Evolutionary conservation across 345 rosid species (phyloP), one percentile per base, ranked within the genome.

Genomic region (Odontarrhena argentea): DNA sequence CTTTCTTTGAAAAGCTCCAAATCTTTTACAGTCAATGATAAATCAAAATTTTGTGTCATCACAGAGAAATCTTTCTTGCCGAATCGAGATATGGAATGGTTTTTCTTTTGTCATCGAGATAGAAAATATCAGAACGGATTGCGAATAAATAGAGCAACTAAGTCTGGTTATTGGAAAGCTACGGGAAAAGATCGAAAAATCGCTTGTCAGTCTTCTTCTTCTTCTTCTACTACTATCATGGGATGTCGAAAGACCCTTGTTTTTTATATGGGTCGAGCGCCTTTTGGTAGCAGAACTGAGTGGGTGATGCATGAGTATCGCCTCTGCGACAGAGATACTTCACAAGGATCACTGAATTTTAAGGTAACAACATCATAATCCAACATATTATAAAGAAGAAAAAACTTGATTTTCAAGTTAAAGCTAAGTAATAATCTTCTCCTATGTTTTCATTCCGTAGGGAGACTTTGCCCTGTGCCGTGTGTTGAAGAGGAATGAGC

Each of bases 231-330:
- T 30, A 12, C 72, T 3, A 64, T 77, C 48, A 74, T 68, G 1
- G 94, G 88, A 18, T 85, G 69, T 40, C 79, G 92, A 1, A 93
- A 93, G 86, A 86, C 98, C 30, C 83, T 92, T 1, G 96, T 93
- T 64, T 92, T 89, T 79, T 79, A 89, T 59, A 53, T 75, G 0
- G 94, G 98, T 42, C 86, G 93, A 10, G 94, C 98, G 3, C 97
- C 96, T 35, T 77, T 75, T 55, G 97, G 97, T 6, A 78, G 85
- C 64, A 79, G 96, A 49, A 87, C 90, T 1, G 79, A 76, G 37
- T 87, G 97, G 97, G 79, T 85, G 1, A 86, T 93, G 97, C 89
- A 93, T 15, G 98, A 93, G 69, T 93, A 93, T 69, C 85, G 96
- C 14, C 86, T 89, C 37, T 77, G 69, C 13, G 96, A 87, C 62